Conservation (phyloP, 805 yeast species). For the Debaryomyces maramus region DNA sequence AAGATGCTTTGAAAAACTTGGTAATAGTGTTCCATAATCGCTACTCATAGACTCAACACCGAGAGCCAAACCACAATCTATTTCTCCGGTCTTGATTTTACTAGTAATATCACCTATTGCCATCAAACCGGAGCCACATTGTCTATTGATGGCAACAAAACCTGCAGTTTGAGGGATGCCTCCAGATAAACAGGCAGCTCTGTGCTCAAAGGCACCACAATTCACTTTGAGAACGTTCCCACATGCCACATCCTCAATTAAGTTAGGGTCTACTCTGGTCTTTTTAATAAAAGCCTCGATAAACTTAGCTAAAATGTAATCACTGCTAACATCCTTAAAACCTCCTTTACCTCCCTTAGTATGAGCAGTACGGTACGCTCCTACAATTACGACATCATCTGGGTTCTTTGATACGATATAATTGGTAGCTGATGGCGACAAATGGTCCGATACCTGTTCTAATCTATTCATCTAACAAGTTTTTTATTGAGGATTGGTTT, state of each 20-base stretch:
- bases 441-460: slow-evolving; percentile 45
- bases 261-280: slow-evolving; percentile 45
- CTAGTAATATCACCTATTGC: slow-evolving; percentile 88
- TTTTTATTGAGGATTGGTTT: too few species aligned
- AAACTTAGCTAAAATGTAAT: slow-evolving; percentile 69
- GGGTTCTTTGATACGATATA: slow-evolving; percentile 57
- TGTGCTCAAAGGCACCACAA: slow-evolving; percentile 92
- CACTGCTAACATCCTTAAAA: slow-evolving; percentile 80
- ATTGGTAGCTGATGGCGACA: slow-evolving; percentile 41
- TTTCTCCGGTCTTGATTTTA: slow-evolving; percentile 83
- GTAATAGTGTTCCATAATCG: slow-evolving; percentile 76
- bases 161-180: slow-evolving; percentile 83
- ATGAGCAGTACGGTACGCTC: slow-evolving; percentile 87
- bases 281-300: slow-evolving; percentile 60
- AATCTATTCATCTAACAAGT: slow-evolving; percentile 49
- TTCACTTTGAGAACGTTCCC: slow-evolving; percentile 93
- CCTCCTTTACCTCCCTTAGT: slow-evolving; percentile 85
- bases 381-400: slow-evolving; percentile 88
- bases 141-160: slow-evolving; percentile 83
- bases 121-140: slow-evolving; percentile 91
- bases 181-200: slow-evolving; percentile 88
- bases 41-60: slow-evolving; percentile 94
- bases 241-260: slow-evolving; percentile 81
- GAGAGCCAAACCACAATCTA: slow-evolving; percentile 83
- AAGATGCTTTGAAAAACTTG: slow-evolving; percentile 38